Evolutionary conservation across 2,329 filamentous ascomycete genomes (phyloP).

Genomic region (Colletotrichum graminicola): DNA sequence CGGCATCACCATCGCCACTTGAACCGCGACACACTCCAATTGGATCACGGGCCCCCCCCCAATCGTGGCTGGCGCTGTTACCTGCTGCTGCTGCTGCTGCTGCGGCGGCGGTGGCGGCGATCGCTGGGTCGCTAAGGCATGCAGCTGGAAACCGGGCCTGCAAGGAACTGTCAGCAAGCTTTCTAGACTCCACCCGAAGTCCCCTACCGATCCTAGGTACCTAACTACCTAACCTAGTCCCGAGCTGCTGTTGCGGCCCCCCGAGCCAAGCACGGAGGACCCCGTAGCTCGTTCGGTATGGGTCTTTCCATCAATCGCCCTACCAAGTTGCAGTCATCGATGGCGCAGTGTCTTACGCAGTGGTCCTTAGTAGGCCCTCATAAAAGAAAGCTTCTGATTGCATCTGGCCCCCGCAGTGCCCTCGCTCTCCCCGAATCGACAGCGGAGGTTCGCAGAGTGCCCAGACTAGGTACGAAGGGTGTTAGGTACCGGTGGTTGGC

Average conservation of each 20-base stretch:
- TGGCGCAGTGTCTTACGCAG: background rate
- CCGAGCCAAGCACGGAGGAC: slow-evolving; percentile 5
- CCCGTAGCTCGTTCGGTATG: slow-evolving; percentile 1
- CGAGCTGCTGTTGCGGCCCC: background rate
- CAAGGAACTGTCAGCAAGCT: slow-evolving; percentile 19
- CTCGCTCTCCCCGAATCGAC: slow-evolving; percentile 31
- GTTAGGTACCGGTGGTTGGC: background rate
- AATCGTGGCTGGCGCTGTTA: slow-evolving; percentile 16
- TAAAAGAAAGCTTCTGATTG: slow-evolving; percentile 18
- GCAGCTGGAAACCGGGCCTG: background rate
- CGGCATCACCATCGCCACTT: slow-evolving; percentile 2
- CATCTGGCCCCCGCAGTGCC: slow-evolving; percentile 17
- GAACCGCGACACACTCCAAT: background rate
- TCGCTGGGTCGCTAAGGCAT: background rate
- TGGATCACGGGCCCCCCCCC: slow-evolving; percentile 2
- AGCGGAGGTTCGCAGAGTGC: background rate
- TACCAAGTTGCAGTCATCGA: background rate
- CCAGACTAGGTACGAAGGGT: background rate
- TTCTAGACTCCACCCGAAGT: background rate
- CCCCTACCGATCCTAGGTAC: background rate
- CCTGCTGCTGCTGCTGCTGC: background rate
- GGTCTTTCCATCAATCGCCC: background rate
- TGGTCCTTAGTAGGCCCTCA: background rate
- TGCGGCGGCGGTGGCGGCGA: background rate
- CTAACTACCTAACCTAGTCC: background rate